Base-by-base conservation (phyloP, 139 green algal species). In the Closterium sp. region DNA sequence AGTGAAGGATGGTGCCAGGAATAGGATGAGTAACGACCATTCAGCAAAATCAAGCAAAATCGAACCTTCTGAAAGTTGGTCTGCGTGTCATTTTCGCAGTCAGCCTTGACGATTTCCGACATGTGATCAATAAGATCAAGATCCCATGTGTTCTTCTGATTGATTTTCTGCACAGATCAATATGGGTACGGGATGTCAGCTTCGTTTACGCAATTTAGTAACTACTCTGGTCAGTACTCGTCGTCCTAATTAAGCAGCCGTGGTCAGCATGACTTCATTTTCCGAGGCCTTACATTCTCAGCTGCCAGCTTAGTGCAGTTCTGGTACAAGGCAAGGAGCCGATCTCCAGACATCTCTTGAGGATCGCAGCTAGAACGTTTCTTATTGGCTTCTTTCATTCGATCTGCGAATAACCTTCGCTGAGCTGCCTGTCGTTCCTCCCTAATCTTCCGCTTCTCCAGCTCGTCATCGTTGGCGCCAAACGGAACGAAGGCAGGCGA, bases 111-210 rank as follows among this genome's bases (percentile, higher is more conserved):
- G n/a, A 98, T 96, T 42, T 97, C 95, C 9, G 89, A 92, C 85
- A 98, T 95, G 95, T 98, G 97, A 87, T 98, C 96, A 85, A 99
- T 98, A 2, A 99, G 96, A 13, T 94, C 89, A 70, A 99, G 94
- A 31, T 86, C 88, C 97, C 97, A 99, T 0, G 97, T 97, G 93
- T 99, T 99, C 85, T 97, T 95, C 9, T 94, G 91, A 31, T 84
- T 95, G 85, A 95, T 95, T 94, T 95, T 95, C 93, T 95, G 93
- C 30, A 87, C 28, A 92, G 70, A 91, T 34, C 10, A 30, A 24
- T 17, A 9, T 19, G 28, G 42, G 29, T 31, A 31, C 86, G 85
- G 29, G 27, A 93, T 24, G 86, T 31, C 42, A 91, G 28, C 31
- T 89, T 27, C 73, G 27, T 88, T 91, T 27, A 45, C 10, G 50